A percentile compares a stretch with the other conserved stretches of the same genome.
Conservation (phyloP, 2,329 filamentous ascomycete species). For the Pseudogymnoascus sp. region DNA sequence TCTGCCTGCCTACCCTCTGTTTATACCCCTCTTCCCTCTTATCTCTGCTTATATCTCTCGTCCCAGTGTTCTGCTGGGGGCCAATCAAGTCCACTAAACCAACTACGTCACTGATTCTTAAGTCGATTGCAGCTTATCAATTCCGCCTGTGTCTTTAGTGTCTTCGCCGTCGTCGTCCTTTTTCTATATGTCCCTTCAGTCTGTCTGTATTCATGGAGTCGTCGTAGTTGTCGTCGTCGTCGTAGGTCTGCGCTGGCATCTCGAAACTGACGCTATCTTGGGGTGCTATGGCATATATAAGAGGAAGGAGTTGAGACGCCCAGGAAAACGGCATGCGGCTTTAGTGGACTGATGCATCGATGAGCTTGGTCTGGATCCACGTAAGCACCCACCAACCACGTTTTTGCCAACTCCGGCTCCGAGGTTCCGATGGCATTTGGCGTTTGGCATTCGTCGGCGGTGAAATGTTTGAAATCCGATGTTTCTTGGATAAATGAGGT, state of each 20-base stretch:
- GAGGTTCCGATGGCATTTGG: background rate
- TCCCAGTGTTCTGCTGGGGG: background rate
- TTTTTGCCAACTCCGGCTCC: background rate
- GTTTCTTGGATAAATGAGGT: background rate
- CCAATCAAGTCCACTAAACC: background rate
- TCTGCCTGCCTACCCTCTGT: background rate
- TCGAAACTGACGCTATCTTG: background rate
- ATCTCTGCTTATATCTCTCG: background rate
- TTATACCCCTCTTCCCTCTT: background rate
- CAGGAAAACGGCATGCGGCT: background rate
- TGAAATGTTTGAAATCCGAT: background rate
- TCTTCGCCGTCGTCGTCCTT: background rate
- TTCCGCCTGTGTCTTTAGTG: background rate
- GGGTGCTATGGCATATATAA: constrained; percentile 1
- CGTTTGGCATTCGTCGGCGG: background rate
- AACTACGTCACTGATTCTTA: background rate
- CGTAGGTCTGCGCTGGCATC: background rate
- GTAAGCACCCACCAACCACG: background rate
- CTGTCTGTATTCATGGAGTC: background rate
- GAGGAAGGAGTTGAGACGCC: background rate
- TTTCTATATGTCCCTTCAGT: background rate
- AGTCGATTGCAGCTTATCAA: background rate
- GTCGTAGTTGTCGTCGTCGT: background rate
- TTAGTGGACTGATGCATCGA: background rate
- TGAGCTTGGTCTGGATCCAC: background rate